Evolutionary conservation across 169 alveolate species (phyloP).

Genomic region (Hepatocystis sp.): DNA sequence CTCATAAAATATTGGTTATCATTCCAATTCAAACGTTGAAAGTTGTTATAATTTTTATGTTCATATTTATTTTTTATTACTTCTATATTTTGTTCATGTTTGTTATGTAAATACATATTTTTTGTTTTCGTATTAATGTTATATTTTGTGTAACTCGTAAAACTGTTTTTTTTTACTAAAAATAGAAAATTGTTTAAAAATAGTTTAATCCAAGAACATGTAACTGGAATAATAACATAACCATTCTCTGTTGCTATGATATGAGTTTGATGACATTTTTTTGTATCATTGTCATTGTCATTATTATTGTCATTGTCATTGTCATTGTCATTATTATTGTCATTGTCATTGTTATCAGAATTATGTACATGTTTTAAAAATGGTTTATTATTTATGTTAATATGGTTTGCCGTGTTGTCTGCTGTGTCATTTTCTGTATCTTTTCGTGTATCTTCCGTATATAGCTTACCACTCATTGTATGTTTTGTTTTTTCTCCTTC

Average conservation of each 20-base stretch:
- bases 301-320: background rate
- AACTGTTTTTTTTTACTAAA: constrained; percentile 38
- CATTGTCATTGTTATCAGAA: background rate
- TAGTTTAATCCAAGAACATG: constrained; percentile 50
- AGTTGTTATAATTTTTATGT: too few relatives aligned
- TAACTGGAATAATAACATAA: constrained; percentile 63
- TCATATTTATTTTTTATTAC: too few relatives aligned
- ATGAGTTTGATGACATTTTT: background rate
- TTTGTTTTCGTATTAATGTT: too few relatives aligned
- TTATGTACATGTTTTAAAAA: background rate
- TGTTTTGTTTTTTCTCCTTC: background rate
- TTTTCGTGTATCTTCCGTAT: background rate
- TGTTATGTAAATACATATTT: too few relatives aligned
- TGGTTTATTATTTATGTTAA: too few relatives aligned
- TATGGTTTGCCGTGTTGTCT: background rate
- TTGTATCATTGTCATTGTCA: background rate
- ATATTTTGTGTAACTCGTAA: too few relatives aligned
- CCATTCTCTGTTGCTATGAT: constrained; percentile 50
- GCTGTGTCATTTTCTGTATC: background rate
- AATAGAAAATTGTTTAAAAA: constrained; percentile 38
- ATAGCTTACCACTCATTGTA: background rate
- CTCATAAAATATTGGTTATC: too few relatives aligned
- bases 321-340: background rate
- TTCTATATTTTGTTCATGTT: too few relatives aligned
- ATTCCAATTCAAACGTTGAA: too few relatives aligned